Conservation (phyloP, 116 monocot species). For the Iris pallida region DNA sequence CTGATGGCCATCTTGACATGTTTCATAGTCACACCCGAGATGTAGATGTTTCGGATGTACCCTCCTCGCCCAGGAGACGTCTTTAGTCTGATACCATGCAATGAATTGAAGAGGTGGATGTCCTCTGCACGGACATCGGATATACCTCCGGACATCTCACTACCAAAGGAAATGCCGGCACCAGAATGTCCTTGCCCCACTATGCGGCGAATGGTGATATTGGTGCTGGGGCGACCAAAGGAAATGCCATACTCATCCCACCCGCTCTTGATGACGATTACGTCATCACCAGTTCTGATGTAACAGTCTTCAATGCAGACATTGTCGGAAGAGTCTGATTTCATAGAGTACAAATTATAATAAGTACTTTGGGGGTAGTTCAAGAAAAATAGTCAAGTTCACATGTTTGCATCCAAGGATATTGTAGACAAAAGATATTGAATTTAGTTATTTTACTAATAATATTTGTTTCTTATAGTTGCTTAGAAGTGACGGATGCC, state of each 20-base stretch:
- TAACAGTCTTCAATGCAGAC: conserved; percentile 87
- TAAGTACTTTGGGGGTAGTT: too few relatives aligned
- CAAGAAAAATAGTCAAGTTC: too few relatives aligned
- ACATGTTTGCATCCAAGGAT: too few relatives aligned
- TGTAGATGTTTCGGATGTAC: conserved; percentile 39
- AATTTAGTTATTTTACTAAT: too few relatives aligned
- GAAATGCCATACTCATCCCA: conserved; percentile 83
- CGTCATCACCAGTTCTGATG: conserved; percentile 65
- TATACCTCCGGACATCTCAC: conserved; percentile 87
- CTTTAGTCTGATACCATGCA: conserved; percentile 56
- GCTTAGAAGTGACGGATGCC: too few relatives aligned
- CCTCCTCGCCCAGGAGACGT: conserved; percentile 71
- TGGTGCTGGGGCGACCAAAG: conserved; percentile 56
- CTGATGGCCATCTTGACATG: conserved; percentile 58
- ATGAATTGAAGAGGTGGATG: conserved; percentile 44
- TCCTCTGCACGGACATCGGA: conserved; percentile 46
- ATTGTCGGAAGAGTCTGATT: conserved; percentile 69
- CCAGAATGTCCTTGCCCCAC: conserved; percentile 27
- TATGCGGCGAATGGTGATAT: conserved; percentile 62
- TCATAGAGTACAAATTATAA: too few relatives aligned
- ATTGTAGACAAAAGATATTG: too few relatives aligned
- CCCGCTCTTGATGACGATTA: conserved; percentile 67
- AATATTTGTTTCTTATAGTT: too few relatives aligned
- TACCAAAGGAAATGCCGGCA: conserved; percentile 73
- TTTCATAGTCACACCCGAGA: conserved; percentile 40